phyloP scores from a whole-genome alignment of 2,329 filamentous ascomycete species.

The Lasiodiplodia sp. region DNA sequence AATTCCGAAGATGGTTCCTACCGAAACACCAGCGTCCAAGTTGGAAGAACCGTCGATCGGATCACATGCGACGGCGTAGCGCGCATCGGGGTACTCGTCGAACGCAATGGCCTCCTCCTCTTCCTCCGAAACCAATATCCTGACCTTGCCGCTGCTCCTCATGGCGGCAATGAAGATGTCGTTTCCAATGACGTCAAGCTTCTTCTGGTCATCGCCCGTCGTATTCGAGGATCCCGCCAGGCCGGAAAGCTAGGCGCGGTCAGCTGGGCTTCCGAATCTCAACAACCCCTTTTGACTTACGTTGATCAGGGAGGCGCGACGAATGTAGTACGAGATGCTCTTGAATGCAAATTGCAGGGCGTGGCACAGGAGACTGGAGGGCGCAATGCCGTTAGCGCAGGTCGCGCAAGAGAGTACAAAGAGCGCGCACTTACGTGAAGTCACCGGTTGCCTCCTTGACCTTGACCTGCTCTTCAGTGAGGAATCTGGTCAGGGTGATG shows the following conservation, averaged over 20 bases:
- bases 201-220: slow-evolving; percentile 98
- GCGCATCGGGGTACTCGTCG: slow-evolving; percentile 72
- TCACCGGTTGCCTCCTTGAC: slow-evolving; percentile 95
- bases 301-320: slow-evolving; percentile 92
- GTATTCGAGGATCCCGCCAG: slow-evolving; percentile 93
- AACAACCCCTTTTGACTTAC: slow-evolving; percentile 37
- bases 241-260: slow-evolving; percentile 70
- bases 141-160: slow-evolving; percentile 88
- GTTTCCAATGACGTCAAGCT: slow-evolving; percentile 98
- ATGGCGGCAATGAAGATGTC: slow-evolving; percentile 97
- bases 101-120: slow-evolving; percentile 94
- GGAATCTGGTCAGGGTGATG: slow-evolving; percentile 90
- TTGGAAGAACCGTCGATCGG: slow-evolving; percentile 98
- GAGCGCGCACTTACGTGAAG: slow-evolving; percentile 77
- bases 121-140: slow-evolving; percentile 95
- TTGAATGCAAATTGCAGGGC: slow-evolving; percentile 99
- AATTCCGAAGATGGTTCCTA: slow-evolving; percentile 95
- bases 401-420: neutral
- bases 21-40: slow-evolving; percentile 94
- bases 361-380: slow-evolving; percentile 84
- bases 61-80: slow-evolving; percentile 95
- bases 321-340: slow-evolving; percentile 99
- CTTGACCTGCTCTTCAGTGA: slow-evolving; percentile 95
- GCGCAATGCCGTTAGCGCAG: neutral
- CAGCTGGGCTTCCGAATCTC: neutral